Percentiles rank a stretch among this genome's conserved stretches.
These are phyloP conservation scores for Lipomyces chichibuensis DNA, from an alignment of 805 yeast genomes.

Conservation along the genomic window DNA sequence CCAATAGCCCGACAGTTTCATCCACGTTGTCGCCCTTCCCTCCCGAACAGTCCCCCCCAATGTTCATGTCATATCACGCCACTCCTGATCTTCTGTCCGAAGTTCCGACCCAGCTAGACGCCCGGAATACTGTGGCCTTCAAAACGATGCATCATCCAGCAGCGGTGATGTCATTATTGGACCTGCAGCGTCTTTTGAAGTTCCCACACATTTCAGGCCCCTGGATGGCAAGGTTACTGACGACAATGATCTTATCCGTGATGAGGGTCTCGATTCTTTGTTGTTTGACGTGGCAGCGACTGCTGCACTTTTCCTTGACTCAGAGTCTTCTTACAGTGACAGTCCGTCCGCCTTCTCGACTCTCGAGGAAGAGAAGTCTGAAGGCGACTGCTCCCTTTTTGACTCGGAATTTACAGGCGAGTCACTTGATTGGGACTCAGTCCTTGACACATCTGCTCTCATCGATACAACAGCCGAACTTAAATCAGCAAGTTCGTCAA, in stretches of 20 bases:
- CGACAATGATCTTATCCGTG: slow-evolving; percentile 10
- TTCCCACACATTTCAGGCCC: slow-evolving; percentile 18
- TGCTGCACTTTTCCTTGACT: slow-evolving; percentile 6
- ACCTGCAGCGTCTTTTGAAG: slow-evolving; percentile 36
- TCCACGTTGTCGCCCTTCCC: slow-evolving; percentile 8
- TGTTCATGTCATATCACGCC: background rate
- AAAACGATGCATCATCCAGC: slow-evolving; percentile 37
- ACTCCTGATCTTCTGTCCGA: slow-evolving; percentile 9
- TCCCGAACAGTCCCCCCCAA: slow-evolving; percentile 2
- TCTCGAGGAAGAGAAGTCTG: background rate
- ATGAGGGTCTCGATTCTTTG: slow-evolving; percentile 18
- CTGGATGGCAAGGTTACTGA: slow-evolving; percentile 27
- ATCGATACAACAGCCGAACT: background rate
- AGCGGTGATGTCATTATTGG: slow-evolving; percentile 33
- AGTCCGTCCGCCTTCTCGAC: background rate
- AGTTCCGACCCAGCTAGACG: slow-evolving; percentile 27
- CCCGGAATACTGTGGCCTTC: slow-evolving; percentile 27
- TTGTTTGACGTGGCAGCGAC: slow-evolving; percentile 25
- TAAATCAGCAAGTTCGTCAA: background rate
- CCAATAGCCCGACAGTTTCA: background rate
- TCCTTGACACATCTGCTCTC: slow-evolving; percentile 12
- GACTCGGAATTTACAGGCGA: slow-evolving; percentile 3
- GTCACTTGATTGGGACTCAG: slow-evolving; percentile 21
- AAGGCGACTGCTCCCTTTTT: slow-evolving; percentile 5
- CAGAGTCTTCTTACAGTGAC: background rate